Percentiles rank a stretch among this genome's conserved stretches.
phyloP scores from a whole-genome alignment of 2,329 filamentous ascomycete species.

The Ilyonectria mors-panacis region DNA sequence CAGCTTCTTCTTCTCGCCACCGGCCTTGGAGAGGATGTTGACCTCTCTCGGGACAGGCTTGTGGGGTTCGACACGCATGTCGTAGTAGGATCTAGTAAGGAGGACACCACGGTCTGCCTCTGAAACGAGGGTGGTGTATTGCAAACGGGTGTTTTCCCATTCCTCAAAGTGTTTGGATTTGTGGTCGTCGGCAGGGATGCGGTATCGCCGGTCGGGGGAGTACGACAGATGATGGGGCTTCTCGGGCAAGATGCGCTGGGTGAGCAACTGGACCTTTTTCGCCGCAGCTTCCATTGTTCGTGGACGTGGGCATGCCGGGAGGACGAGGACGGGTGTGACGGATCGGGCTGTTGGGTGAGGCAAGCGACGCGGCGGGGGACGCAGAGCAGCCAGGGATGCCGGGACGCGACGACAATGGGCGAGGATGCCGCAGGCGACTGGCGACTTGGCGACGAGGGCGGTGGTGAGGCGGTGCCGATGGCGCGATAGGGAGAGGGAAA shows the following conservation, averaged over 20 bases:
- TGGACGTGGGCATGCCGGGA: slow-evolving; percentile 56
- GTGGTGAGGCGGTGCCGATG: not conserved
- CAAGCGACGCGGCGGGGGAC: slow-evolving; percentile 42
- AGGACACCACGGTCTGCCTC: slow-evolving; percentile 72
- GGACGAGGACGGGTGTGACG: slow-evolving; percentile 46
- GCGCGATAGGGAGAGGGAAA: slow-evolving; percentile 7
- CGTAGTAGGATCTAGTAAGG: slow-evolving; percentile 70
- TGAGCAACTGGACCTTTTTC: slow-evolving; percentile 69
- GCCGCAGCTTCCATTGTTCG: slow-evolving; percentile 72
- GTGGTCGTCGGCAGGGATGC: slow-evolving; percentile 57
- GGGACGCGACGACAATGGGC: slow-evolving; percentile 38
- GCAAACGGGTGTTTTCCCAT: slow-evolving; percentile 65
- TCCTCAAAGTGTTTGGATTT: slow-evolving; percentile 59
- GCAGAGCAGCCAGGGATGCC: slow-evolving; percentile 34
- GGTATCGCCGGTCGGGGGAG: slow-evolving; percentile 64
- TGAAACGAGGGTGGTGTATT: slow-evolving; percentile 71
- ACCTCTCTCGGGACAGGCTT: slow-evolving; percentile 56
- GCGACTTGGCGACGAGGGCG: not conserved
- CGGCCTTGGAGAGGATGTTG: slow-evolving; percentile 57
- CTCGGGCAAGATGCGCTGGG: slow-evolving; percentile 66
- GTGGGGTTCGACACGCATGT: slow-evolving; percentile 68
- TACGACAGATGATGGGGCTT: slow-evolving; percentile 69
- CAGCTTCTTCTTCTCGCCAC: slow-evolving; percentile 68
- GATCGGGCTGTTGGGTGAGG: slow-evolving; percentile 41
- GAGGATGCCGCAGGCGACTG: slow-evolving; percentile 9